phyloP scores from a whole-genome alignment of 225 moss, liverwort and hornwort species.

The Neckera pumila region DNA sequence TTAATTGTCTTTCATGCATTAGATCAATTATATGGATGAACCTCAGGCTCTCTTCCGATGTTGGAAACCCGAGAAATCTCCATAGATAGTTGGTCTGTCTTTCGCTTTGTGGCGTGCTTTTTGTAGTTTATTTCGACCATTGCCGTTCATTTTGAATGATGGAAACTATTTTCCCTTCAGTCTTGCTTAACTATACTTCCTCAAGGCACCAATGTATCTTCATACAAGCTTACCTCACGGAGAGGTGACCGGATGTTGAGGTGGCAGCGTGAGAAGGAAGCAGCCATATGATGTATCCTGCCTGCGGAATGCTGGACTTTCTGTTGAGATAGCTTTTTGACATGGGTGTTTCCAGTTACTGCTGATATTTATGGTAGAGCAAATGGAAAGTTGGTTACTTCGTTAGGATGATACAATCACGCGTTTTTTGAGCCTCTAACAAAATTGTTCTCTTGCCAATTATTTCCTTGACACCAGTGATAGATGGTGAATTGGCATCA shows the following conservation, averaged over 20 bases:
- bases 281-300: slow-evolving; percentile 52
- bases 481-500: slow-evolving; percentile 56
- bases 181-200: slow-evolving; percentile 25
- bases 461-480: slow-evolving; percentile 67
- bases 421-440: background rate
- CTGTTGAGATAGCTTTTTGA: slow-evolving; percentile 1
- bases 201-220: slow-evolving; percentile 16
- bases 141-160: slow-evolving; percentile 5
- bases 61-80: background rate
- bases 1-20: background rate
- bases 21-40: background rate
- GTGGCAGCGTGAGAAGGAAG: slow-evolving; percentile 43
- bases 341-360: background rate
- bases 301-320: slow-evolving; percentile 22
- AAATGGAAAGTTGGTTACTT: background rate
- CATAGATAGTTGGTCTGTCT: background rate
- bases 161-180: background rate
- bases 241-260: slow-evolving; percentile 36
- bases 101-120: background rate
- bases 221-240: slow-evolving; percentile 24
- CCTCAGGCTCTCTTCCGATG: background rate
- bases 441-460: background rate
- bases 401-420: background rate
- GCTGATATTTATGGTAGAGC: background rate
- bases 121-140: background rate